Conservation (phyloP, 306 rosid species). For the Lathyrus tuberosus region DNA sequence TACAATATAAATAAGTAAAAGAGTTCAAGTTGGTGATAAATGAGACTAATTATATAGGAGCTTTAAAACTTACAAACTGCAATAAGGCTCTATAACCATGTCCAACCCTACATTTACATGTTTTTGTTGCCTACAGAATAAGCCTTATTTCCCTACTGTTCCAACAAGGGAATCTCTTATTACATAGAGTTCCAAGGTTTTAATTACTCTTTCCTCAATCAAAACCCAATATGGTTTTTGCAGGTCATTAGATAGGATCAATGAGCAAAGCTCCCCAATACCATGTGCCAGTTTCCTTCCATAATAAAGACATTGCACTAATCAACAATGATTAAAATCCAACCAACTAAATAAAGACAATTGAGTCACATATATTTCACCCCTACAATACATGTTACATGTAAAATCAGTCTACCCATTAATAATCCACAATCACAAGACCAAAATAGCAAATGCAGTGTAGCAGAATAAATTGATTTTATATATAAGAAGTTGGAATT, state of each 20-base stretch:
- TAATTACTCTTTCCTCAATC: conserved; percentile 80
- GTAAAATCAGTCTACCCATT: neutral
- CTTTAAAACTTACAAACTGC: conserved; percentile 71
- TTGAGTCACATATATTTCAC: too few relatives aligned
- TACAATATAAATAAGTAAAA: neutral
- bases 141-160: conserved; percentile 74
- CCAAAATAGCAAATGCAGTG: too few relatives aligned
- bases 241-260: too few relatives aligned
- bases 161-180: conserved; percentile 84
- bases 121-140: conserved; percentile 81
- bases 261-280: too few relatives aligned
- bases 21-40: conserved; percentile 4
- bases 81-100: conserved; percentile 90
- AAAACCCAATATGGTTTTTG: conserved; percentile 55
- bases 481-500: too few relatives aligned
- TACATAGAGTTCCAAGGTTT: conserved; percentile 73
- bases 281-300: too few relatives aligned
- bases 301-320: too few relatives aligned
- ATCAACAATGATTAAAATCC: too few relatives aligned
- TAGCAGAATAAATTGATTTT: too few relatives aligned
- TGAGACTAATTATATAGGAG: conserved; percentile 28
- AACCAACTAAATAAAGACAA: too few relatives aligned
- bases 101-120: conserved; percentile 84
- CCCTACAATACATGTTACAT: too few relatives aligned
- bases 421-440: too few relatives aligned